A percentile compares a stretch with the other conserved stretches of the same genome.
Evolutionary conservation across 179 eudicot genomes (phyloP).

Genomic region (Amaranthus tricolor): DNA sequence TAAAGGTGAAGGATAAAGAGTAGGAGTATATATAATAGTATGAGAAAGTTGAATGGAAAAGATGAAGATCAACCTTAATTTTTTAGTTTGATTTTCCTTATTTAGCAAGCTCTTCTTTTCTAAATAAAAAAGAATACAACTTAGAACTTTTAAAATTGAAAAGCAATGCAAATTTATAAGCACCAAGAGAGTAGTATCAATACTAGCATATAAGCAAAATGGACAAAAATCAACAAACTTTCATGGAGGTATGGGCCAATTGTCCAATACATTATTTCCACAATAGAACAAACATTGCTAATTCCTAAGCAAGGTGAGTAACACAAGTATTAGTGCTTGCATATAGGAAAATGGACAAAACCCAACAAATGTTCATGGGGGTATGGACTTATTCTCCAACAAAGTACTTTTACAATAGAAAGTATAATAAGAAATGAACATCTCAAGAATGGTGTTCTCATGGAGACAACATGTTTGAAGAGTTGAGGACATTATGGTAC

Average conservation of each 20-base stretch:
- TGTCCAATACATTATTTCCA: not conserved
- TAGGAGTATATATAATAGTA: no score
- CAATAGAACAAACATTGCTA: no score
- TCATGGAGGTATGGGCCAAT: constrained; percentile 9
- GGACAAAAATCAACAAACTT: not conserved
- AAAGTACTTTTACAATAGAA: no score
- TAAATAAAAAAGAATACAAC: no score
- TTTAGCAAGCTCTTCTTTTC: no score
- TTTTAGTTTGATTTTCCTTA: no score
- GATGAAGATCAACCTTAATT: no score
- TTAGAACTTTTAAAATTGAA: no score
- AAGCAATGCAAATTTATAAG: not conserved
- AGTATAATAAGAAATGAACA: constrained; percentile 17
- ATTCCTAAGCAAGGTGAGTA: no score
- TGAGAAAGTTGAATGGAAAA: no score
- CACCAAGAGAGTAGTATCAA: not conserved
- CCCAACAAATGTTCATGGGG: not conserved
- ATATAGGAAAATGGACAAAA: constrained; percentile 13
- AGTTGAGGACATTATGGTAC: not conserved
- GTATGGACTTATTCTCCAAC: constrained; percentile 8
- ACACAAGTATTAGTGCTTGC: not conserved
- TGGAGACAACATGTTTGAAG: constrained; percentile 12
- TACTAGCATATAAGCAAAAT: constrained; percentile 18
- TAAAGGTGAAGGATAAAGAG: no score
- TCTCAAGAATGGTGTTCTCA: constrained; percentile 23